Base-by-base conservation (phyloP, 2,329 filamentous ascomycete species). In the Aquanectria penicillioides region DNA sequence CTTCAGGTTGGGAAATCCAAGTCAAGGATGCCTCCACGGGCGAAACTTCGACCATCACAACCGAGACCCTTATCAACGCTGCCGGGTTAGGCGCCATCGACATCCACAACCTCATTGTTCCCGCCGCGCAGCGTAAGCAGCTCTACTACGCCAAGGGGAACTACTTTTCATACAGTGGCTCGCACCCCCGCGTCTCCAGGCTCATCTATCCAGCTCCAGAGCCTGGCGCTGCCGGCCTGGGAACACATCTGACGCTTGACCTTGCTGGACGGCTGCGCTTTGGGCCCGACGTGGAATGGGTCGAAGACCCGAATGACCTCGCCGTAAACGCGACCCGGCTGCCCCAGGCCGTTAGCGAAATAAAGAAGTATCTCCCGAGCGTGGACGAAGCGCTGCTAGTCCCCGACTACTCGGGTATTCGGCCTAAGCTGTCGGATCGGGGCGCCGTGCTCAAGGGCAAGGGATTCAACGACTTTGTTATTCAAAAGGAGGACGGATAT, bases 241-340 rank as follows among this genome's bases (percentile, higher is more conserved):
- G 95, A 43, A 98, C 95, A 0, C 95, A 99, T 75, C 81, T 99
- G 15, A 99, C 95, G 1, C 84, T 98, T 56, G 95, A 99, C 74
- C 84, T 98, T 77, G 85, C 81, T 0, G 94, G 94, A 0, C 86
- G 92, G 1, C 84, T 98, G 37, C 89, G 93, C 31, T 99, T 99
- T 75, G 95, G 95, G 0, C 95, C 95, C 0, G 95, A 99, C 72
- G 91, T 97, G 12, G 93, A 98, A 74, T 98, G 95, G 95, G 89
- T 97, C 0, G 85, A 89, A 44, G 78, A 82, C 1, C 87, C 93
- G 0, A 76, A 78, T 8, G 87, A 97, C 69, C 81, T 97, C n/a
- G 80, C 81, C 2, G 89, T 91, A 13, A 92, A 86, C 64, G 77
- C 81, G 2, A 80, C 80, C 18, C 82, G 91, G 11, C 78, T 97